Evolutionary conservation across 1,284 basidiomycete species (phyloP).

Genomic region (Boletus chippewaensis): DNA sequence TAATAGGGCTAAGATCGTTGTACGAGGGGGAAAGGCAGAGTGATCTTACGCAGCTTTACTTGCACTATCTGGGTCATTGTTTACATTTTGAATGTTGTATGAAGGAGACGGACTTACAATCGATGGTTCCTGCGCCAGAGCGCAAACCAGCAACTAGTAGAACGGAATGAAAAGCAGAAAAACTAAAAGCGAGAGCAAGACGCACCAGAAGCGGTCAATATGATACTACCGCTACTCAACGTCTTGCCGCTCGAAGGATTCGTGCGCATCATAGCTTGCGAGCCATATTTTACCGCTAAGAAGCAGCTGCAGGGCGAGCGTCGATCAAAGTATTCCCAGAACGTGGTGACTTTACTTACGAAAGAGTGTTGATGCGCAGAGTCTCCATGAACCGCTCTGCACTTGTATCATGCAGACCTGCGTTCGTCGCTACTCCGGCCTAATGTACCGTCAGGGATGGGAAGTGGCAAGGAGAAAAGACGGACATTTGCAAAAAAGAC

Average conservation of each 20-base stretch:
- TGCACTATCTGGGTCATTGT: slow-evolving; percentile 61
- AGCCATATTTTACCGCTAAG: slow-evolving; percentile 84
- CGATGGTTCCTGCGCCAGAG: slow-evolving; percentile 78
- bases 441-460: slow-evolving; percentile 28
- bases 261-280: slow-evolving; percentile 69
- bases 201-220: slow-evolving; percentile 82
- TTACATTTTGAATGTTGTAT: slow-evolving; percentile 4
- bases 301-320: slow-evolving; percentile 55
- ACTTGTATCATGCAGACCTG: slow-evolving; percentile 51
- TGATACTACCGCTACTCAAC: slow-evolving; percentile 73
- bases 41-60: slow-evolving; percentile 79
- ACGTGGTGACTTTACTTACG: slow-evolving; percentile 43
- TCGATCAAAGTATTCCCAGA: slow-evolving; percentile 4
- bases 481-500: slow-evolving; percentile 92
- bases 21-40: neutral
- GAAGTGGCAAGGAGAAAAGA: slow-evolving; percentile 2
- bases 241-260: slow-evolving; percentile 63
- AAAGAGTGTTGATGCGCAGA: slow-evolving; percentile 77
- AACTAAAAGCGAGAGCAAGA: slow-evolving; percentile 7
- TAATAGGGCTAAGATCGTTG: slow-evolving; percentile 8
- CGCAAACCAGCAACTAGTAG: slow-evolving; percentile 73
- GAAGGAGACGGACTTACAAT: slow-evolving; percentile 52
- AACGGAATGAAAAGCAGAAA: slow-evolving; percentile 6
- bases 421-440: slow-evolving; percentile 55
- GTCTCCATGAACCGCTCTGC: slow-evolving; percentile 66